A percentile compares a stretch with the other conserved stretches of the same genome.
phyloP scores from a whole-genome alignment of 2,329 filamentous ascomycete genomes.

The Thielaviopsis ethacetica region DNA sequence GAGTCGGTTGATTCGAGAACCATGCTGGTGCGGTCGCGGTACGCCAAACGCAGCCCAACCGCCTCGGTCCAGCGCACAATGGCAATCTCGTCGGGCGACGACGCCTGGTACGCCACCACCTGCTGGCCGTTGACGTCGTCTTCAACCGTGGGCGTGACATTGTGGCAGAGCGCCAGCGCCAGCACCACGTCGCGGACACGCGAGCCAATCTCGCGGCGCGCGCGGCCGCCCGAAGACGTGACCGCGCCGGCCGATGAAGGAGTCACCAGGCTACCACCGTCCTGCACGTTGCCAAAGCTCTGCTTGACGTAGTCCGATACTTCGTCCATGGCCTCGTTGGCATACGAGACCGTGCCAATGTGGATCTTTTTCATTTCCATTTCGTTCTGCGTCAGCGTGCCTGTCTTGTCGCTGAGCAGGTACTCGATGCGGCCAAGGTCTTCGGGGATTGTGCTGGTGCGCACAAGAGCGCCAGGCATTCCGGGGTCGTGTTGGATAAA shows the following conservation, averaged over 20 bases:
- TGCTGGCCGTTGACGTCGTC: slow-evolving; percentile 67
- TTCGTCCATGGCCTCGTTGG: slow-evolving; percentile 98
- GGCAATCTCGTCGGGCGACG: slow-evolving; percentile 93
- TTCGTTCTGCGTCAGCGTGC: slow-evolving; percentile 93
- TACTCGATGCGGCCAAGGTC: slow-evolving; percentile 94
- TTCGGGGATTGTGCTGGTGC: slow-evolving; percentile 94
- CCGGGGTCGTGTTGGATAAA: slow-evolving; percentile 86
- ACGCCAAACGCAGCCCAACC: slow-evolving; percentile 68
- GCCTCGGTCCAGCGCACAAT: slow-evolving; percentile 93
- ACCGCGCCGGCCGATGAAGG: slow-evolving; percentile 55
- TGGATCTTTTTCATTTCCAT: slow-evolving; percentile 99
- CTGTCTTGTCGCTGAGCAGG: slow-evolving; percentile 89
- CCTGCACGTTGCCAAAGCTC: slow-evolving; percentile 45
- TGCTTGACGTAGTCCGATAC: slow-evolving; percentile 74
- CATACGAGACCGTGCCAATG: slow-evolving; percentile 93
- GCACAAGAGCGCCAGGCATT: slow-evolving; percentile 81
- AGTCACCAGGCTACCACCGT: slow-evolving; percentile 40
- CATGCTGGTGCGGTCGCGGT: slow-evolving; percentile 79
- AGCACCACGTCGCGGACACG: slow-evolving; percentile 86
- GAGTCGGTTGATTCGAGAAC: slow-evolving; percentile 61
- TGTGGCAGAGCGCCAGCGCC: slow-evolving; percentile 85
- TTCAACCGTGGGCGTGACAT: slow-evolving; percentile 71
- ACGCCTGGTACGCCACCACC: slow-evolving; percentile 83
- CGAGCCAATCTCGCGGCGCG: slow-evolving; percentile 80
- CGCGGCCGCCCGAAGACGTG: slow-evolving; percentile 34